phyloP scores from a whole-genome alignment of 768 basidiomycete species.

The Lentinula sp. region DNA sequence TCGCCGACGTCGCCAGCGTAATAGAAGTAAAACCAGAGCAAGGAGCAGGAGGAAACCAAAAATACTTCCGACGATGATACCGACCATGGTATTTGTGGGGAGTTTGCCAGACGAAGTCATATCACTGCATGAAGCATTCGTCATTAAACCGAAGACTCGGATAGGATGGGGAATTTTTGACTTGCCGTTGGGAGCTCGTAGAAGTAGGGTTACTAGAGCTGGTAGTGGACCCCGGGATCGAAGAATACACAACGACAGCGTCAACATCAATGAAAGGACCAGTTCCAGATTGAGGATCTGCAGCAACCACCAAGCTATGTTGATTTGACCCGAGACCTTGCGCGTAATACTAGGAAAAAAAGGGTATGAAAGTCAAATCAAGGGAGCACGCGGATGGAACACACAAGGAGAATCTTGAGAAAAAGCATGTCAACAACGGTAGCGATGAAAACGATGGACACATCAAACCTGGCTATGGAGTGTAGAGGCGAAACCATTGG shows the following conservation, averaged over 20 bases:
- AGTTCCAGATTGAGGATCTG: slow-evolving; percentile 21
- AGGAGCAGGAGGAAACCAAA: slow-evolving; percentile 17
- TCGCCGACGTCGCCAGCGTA: slow-evolving; percentile 19
- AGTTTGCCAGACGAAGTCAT: background rate
- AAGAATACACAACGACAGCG: slow-evolving; percentile 30
- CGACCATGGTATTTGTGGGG: background rate
- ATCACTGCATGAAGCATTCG: background rate
- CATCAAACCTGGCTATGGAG: slow-evolving; percentile 26
- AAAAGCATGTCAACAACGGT: background rate
- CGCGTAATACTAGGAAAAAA: slow-evolving; percentile 31
- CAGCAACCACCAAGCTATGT: slow-evolving; percentile 33
- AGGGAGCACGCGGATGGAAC: background rate
- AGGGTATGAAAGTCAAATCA: background rate
- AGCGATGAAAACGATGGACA: background rate
- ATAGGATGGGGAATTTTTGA: background rate
- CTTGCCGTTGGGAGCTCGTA: slow-evolving; percentile 1
- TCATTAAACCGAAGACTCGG: background rate
- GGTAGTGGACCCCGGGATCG: slow-evolving; percentile 6
- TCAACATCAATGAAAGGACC: slow-evolving; percentile 41
- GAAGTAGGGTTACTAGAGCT: background rate
- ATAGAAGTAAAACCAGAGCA: slow-evolving; percentile 19
- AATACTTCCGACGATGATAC: slow-evolving; percentile 20
- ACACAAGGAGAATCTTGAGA: slow-evolving; percentile 27
- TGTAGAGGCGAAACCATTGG: slow-evolving; percentile 24
- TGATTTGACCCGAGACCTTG: slow-evolving; percentile 29